Evolutionary conservation across 1,284 basidiomycete genomes (phyloP).

Genomic region (Ustanciosporium gigantosporum): DNA sequence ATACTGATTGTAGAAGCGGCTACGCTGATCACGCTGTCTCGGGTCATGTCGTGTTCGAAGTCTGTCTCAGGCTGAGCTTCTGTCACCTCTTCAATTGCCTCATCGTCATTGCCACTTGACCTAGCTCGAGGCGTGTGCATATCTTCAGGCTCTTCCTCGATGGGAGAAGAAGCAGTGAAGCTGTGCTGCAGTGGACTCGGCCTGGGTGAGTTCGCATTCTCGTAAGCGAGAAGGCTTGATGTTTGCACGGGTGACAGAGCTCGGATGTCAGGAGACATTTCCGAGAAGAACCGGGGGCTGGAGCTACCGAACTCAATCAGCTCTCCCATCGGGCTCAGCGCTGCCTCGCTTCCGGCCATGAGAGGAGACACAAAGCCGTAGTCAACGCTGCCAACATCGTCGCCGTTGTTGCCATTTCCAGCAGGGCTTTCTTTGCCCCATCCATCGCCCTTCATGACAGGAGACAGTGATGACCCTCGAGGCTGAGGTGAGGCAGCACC

Average conservation of each 20-base stretch:
- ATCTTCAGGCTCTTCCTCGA: background rate
- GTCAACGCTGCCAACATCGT: background rate
- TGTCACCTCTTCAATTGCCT: too few relatives aligned
- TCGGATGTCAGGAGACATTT: background rate
- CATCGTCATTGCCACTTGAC: slow-evolving; percentile 2
- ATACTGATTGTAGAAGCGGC: slow-evolving; percentile 41
- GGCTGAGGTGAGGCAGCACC: slow-evolving; percentile 20
- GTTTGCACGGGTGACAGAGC: too few relatives aligned
- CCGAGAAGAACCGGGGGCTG: too few relatives aligned
- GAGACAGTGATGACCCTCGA: slow-evolving; percentile 16
- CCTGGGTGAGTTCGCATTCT: background rate
- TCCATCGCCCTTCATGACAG: slow-evolving; percentile 22
- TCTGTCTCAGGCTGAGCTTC: too few relatives aligned
- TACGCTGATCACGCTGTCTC: slow-evolving; percentile 37
- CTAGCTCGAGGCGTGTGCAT: background rate
- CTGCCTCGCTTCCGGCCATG: background rate
- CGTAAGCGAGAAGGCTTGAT: too few relatives aligned
- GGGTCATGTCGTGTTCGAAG: slow-evolving; percentile 10
- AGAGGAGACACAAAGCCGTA: background rate
- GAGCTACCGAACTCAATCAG: background rate
- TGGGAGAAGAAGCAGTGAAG: background rate
- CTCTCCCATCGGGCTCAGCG: background rate
- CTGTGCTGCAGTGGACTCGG: background rate
- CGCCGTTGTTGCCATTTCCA: background rate
- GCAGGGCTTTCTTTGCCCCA: slow-evolving; percentile 9